These are phyloP conservation scores for Aspergillus brunneoviolaceus DNA, from an alignment of 2,329 filamentous ascomycete species.

Conservation along the genomic window DNA sequence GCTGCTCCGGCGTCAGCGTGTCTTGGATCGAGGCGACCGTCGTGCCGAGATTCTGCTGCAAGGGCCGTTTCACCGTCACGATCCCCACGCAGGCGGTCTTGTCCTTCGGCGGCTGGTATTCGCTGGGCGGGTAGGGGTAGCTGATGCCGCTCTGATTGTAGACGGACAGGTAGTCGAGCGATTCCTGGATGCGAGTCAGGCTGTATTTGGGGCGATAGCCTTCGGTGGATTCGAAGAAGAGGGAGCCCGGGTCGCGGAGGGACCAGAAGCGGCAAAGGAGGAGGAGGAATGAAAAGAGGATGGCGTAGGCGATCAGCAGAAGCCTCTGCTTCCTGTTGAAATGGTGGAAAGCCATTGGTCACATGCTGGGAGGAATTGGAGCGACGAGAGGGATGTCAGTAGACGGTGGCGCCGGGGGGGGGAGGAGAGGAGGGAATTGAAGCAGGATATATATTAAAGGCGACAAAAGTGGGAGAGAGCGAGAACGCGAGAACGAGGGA, in stretches of 20 bases:
- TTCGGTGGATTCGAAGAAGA: constrained; percentile 23
- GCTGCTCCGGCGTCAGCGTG: constrained; percentile 41
- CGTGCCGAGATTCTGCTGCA: constrained; percentile 41
- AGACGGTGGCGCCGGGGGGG: background rate
- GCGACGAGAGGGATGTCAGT: background rate
- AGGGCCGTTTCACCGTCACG: constrained; percentile 43
- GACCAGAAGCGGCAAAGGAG: constrained; percentile 21
- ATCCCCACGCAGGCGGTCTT: constrained; percentile 45
- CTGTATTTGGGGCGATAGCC: constrained; percentile 27
- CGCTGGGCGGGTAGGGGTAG: constrained; percentile 1
- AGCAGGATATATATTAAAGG: background rate
- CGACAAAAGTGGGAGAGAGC: background rate
- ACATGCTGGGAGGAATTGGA: constrained; percentile 1
- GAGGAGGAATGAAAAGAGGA: constrained; percentile 22
- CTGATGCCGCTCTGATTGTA: constrained; percentile 15
- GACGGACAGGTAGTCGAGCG: constrained; percentile 16
- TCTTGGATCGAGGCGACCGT: constrained; percentile 47
- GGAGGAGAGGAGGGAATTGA: background rate
- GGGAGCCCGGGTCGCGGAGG: constrained; percentile 24
- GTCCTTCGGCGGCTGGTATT: constrained; percentile 1
- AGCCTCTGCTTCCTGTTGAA: constrained; percentile 23
- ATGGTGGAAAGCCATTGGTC: constrained; percentile 8
- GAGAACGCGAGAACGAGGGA: background rate
- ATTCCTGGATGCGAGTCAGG: constrained; percentile 20
- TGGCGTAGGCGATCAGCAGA: constrained; percentile 18